Base-by-base conservation (phyloP, 225 moss, liverwort and hornwort species). In the Thuidium tamariscinum region DNA sequence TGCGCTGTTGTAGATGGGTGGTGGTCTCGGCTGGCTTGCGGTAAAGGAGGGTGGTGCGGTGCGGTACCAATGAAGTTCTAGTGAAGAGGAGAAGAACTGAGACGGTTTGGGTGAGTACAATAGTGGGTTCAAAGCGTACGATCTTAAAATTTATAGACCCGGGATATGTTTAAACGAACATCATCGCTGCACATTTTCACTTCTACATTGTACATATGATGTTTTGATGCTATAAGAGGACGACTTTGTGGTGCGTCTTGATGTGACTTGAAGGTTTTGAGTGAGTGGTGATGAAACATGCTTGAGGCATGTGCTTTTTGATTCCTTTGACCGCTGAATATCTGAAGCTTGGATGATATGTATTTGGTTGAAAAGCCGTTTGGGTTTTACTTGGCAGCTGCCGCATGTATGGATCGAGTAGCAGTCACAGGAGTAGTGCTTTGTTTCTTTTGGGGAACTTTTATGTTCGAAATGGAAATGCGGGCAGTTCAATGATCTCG, bases 171-270 rank as follows among this genome's bases (percentile, higher is more conserved):
- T 70, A 44, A 79, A 82, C 88, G 88, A 86, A 88, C 82, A 79
- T 86, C 73, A 86, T 85, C 79, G 65, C 88, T 88, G 83, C 85
- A 83, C 88, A 90, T 56, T 86, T 88, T 85, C 79, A 79, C 79
- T 59, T 62, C 75, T 80, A 81, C 88, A 56, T 80, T 91, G 90
- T 91, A 91, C 86, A 91, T 91, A 88, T 88, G 84, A 88, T 88
- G 88, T 91, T 86, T 91, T 86, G 88, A 81, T 86, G 90, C 80
- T 88, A 88, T 86, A 70, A 84, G 87, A 80, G 74, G 82, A 72
- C 49, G 82, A 80, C 51, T 82, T 69, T 84, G 84, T 82, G 86
- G 77, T 80, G 87, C 72, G 64, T 60, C 51, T 77, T n/a, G 72
- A 73, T 36, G 62, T 74, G 84, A 63, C 11, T 29, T 34, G 42